Percentiles rank a stretch among this genome's conserved stretches.
These are phyloP conservation scores for Beauveria australis DNA, from an alignment of 2,329 filamentous ascomycete genomes.

Conservation along the genomic window DNA sequence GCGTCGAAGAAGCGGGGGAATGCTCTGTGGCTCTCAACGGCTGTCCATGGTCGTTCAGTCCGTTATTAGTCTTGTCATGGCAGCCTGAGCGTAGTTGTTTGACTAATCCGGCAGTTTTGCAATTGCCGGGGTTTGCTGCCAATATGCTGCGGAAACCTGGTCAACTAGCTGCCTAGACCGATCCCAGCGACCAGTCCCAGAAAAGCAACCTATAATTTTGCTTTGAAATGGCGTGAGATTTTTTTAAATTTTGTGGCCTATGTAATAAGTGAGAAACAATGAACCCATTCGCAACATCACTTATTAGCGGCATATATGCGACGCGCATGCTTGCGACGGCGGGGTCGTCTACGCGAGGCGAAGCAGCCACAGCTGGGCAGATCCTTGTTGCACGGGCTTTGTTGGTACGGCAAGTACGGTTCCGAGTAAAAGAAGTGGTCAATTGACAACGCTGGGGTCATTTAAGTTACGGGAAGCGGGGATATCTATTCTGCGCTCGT, in stretches of 20 bases:
- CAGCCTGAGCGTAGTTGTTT: too few relatives aligned
- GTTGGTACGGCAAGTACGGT: not conserved
- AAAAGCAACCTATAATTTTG: not conserved
- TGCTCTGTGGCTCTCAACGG: not conserved
- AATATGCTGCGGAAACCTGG: not conserved
- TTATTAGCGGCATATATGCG: not conserved
- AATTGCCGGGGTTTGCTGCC: not conserved
- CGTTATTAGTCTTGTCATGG: too few relatives aligned
- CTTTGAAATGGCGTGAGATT: not conserved
- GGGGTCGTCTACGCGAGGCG: not conserved
- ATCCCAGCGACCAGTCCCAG: not conserved
- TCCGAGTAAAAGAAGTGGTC: not conserved
- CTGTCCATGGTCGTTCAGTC: not conserved
- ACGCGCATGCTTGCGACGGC: not conserved
- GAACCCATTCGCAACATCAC: not conserved
- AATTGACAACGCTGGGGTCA: not conserved
- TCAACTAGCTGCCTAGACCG: not conserved
- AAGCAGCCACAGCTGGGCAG: conserved; percentile 4
- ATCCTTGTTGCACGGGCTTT: not conserved
- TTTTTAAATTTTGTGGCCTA: not conserved
- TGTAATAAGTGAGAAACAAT: not conserved
- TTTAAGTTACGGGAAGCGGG: not conserved
- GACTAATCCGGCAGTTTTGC: not conserved
- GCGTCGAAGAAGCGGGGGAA: not conserved
- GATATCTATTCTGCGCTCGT: not conserved